Conservation (phyloP, 2,329 filamentous ascomycete genomes). For the Fusarium veterinarium region DNA sequence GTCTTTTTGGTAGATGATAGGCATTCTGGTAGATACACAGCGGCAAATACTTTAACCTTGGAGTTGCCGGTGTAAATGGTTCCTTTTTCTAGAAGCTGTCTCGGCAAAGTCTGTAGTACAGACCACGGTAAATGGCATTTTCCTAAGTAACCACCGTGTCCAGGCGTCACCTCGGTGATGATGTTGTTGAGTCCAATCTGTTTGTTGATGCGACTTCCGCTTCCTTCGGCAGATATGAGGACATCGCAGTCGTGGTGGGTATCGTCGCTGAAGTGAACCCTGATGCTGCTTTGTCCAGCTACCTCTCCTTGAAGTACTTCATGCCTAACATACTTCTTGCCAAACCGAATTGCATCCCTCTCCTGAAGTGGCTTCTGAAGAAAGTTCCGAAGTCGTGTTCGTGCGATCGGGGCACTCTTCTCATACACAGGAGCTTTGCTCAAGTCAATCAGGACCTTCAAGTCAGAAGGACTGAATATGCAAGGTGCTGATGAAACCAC, state of each 20-base stretch:
- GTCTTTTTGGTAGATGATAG: background rate
- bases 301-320: accelerated
- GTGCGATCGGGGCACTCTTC: background rate
- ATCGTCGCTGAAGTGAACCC: background rate
- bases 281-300: background rate
- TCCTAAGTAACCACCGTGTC: background rate
- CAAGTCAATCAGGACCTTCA: background rate
- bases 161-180: background rate
- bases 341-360: accelerated
- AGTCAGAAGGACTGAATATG: background rate
- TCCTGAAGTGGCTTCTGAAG: background rate
- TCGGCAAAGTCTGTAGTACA: background rate
- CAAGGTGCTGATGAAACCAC: background rate
- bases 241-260: background rate
- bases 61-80: background rate
- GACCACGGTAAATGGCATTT: background rate
- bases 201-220: background rate
- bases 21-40: background rate
- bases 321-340: background rate
- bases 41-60: background rate
- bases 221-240: background rate
- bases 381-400: background rate
- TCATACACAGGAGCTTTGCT: background rate
- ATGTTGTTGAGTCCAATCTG: background rate
- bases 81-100: background rate